These are phyloP conservation scores for Brassica hybrid DNA, from an alignment of 441 rosid species.

Conservation along the genomic window DNA sequence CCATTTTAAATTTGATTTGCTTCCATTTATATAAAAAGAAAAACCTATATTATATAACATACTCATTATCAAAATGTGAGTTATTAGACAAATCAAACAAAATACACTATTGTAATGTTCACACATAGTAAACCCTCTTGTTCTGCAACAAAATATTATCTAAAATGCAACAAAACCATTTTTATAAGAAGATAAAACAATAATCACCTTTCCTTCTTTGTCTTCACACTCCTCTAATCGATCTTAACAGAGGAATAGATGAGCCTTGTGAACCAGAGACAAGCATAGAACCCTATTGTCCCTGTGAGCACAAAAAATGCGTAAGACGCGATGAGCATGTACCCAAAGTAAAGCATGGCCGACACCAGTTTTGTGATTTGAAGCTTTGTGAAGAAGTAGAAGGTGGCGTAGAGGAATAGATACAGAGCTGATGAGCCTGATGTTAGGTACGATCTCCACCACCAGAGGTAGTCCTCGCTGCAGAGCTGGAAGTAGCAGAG, in stretches of 20 bases:
- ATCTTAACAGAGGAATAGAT: conserved; percentile 69
- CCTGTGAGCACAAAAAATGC: no score
- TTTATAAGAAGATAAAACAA: conserved; percentile 27
- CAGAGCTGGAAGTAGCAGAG: conserved; percentile 77
- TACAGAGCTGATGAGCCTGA: no score
- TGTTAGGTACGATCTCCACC: no score
- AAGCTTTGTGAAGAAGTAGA: no score
- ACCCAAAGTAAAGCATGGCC: no score
- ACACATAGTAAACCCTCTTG: not conserved
- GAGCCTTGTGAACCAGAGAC: no score
- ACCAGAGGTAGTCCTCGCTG: conserved; percentile 61
- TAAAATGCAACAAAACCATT: conserved; percentile 40
- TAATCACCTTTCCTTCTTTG: conserved; percentile 31
- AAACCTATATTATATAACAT: no score
- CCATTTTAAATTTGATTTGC: not conserved
- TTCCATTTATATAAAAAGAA: not conserved
- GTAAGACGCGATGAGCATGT: no score
- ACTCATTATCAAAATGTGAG: not conserved
- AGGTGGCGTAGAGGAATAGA: no score
- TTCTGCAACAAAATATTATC: conserved; percentile 33
- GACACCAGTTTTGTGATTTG: no score
- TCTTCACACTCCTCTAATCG: conserved; percentile 40
- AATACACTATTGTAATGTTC: conserved; percentile 16
- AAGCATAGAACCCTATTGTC: no score
- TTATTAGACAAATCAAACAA: conserved; percentile 36